These are phyloP conservation scores for Hypoxylon rubiginosum DNA, from an alignment of 2,329 filamentous ascomycete species.

Conservation along the genomic window DNA sequence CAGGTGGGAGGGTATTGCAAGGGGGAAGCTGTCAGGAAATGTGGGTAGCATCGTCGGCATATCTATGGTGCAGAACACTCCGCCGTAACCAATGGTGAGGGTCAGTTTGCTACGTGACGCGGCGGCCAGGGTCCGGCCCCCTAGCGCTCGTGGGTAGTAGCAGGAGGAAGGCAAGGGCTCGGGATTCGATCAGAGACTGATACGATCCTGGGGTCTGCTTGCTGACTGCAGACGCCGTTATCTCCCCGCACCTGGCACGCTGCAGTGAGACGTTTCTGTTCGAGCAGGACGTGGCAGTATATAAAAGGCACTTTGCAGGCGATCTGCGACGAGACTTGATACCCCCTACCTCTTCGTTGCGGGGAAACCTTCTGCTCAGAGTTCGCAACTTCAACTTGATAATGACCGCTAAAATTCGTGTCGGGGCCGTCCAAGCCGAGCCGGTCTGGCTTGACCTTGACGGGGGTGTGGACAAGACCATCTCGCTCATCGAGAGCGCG, in stretches of 20 bases:
- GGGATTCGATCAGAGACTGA: conserved; percentile 34
- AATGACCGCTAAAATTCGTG: conserved; percentile 49
- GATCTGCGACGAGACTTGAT: conserved; percentile 19
- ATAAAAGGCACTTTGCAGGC: conserved; percentile 27
- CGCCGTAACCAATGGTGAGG: conserved; percentile 25
- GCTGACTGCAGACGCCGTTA: conserved; percentile 41
- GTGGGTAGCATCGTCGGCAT: conserved; percentile 27
- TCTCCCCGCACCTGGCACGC: conserved; percentile 38
- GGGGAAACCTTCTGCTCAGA: conserved; percentile 8
- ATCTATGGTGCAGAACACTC: conserved; percentile 15
- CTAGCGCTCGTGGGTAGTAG: conserved; percentile 21
- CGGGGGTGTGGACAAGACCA: conserved; percentile 68
- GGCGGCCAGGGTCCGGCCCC: conserved; percentile 23
- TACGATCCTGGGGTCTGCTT: conserved; percentile 39
- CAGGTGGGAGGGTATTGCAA: conserved; percentile 7
- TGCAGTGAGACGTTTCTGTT: conserved; percentile 36
- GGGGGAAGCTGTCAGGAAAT: conserved; percentile 1
- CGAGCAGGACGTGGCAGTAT: conserved; percentile 19
- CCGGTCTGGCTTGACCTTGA: conserved; percentile 72
- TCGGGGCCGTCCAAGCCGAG: conserved; percentile 70
- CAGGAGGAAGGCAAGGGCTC: conserved; percentile 22
- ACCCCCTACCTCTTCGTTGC: conserved; percentile 8
- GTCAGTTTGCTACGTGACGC: conserved; percentile 26
- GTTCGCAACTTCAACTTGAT: conserved; percentile 4
- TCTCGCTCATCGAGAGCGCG: conserved; percentile 68